These are phyloP conservation scores for Fistulina hepatica DNA, from an alignment of 1,284 basidiomycete species.

Conservation along the genomic window DNA sequence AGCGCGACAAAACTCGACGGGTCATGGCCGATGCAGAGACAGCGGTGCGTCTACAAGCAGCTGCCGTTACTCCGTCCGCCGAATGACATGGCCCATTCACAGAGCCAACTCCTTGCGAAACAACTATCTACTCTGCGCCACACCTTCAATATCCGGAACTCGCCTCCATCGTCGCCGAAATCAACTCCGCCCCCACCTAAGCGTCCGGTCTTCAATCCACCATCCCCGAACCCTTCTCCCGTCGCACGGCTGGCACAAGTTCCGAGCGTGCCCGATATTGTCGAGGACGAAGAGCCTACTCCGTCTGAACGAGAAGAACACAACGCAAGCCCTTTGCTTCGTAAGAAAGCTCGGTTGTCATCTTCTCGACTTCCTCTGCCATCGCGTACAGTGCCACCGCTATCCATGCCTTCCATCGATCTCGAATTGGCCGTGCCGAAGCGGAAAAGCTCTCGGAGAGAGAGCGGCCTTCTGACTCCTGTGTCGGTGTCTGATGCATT, in stretches of 20 bases:
- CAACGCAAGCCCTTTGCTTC: conserved; percentile 27
- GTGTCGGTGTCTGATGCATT: too few species aligned
- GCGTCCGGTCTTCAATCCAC: conserved; percentile 31
- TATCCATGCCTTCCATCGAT: conserved; percentile 19
- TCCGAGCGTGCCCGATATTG: conserved; percentile 54
- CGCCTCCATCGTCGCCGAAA: conserved; percentile 31
- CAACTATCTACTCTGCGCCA: conserved; percentile 56
- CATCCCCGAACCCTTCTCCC: conserved; percentile 35
- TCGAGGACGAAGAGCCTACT: conserved; percentile 53
- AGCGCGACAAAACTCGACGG: conserved; percentile 61
- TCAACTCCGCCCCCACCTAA: conserved; percentile 37
- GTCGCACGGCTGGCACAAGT: conserved; percentile 49
- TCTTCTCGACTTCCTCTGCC: conserved; percentile 23
- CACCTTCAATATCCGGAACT: conserved; percentile 36
- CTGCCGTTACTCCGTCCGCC: conserved; percentile 1
- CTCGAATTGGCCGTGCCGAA: conserved; percentile 27
- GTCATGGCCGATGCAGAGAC: conserved; percentile 61
- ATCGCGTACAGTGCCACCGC: conserved; percentile 22
- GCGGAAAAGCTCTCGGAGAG: conserved; percentile 45
- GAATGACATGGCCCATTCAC: too few species aligned
- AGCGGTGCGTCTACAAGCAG: conserved; percentile 39
- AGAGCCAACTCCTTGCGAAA: conserved; percentile 56
- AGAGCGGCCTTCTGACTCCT: conserved; percentile 54
- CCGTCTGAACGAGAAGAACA: conserved; percentile 35
- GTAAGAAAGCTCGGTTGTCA: conserved; percentile 21